Percentiles rank a stretch among this genome's conserved stretches.
Evolutionary conservation across 1,284 basidiomycete genomes (phyloP).

Genomic region (Puccinia sorghi): DNA sequence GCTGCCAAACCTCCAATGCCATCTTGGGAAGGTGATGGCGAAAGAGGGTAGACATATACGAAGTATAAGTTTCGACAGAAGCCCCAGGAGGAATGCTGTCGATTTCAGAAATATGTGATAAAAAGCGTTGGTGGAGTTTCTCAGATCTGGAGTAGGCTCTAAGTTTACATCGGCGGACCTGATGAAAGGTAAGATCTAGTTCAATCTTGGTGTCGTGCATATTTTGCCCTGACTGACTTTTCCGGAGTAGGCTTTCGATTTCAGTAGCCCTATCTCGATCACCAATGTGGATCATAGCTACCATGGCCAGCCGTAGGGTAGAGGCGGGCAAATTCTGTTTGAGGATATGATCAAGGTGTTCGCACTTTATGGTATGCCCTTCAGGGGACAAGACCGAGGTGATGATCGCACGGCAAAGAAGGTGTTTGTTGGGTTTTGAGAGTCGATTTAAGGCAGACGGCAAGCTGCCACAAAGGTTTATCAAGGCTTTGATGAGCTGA

Average conservation of each 20-base stretch:
- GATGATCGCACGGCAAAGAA: conserved; percentile 40
- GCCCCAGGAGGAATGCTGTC: neutral
- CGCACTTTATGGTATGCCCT: conserved; percentile 26
- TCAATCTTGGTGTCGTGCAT: conserved; percentile 27
- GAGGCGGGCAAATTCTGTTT: conserved; percentile 31
- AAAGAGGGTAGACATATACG: conserved; percentile 38
- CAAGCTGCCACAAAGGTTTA: conserved; percentile 37
- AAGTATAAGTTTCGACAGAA: conserved; percentile 36
- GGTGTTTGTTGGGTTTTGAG: conserved; percentile 34
- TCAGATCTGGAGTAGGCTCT: conserved; percentile 43
- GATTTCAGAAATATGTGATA: conserved; percentile 28
- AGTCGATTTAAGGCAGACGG: conserved; percentile 30
- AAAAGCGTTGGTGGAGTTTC: conserved; percentile 29
- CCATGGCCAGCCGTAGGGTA: conserved; percentile 32
- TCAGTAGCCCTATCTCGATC: conserved; percentile 25
- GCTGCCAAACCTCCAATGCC: conserved; percentile 34
- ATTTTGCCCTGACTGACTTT: neutral
- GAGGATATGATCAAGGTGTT: conserved; percentile 20
- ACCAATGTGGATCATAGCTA: conserved; percentile 41
- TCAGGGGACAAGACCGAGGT: conserved; percentile 31
- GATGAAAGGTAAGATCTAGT: conserved; percentile 34
- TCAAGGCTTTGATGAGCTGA: conserved; percentile 22
- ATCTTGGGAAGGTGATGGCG: conserved; percentile 45
- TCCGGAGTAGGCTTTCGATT: conserved; percentile 21
- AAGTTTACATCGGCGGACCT: conserved; percentile 36